A percentile compares a stretch with the other conserved stretches of the same genome.
These are phyloP conservation scores for Hypoxylon lienhwacheense DNA, from an alignment of 495 filamentous ascomycete genomes.

Conservation along the genomic window DNA sequence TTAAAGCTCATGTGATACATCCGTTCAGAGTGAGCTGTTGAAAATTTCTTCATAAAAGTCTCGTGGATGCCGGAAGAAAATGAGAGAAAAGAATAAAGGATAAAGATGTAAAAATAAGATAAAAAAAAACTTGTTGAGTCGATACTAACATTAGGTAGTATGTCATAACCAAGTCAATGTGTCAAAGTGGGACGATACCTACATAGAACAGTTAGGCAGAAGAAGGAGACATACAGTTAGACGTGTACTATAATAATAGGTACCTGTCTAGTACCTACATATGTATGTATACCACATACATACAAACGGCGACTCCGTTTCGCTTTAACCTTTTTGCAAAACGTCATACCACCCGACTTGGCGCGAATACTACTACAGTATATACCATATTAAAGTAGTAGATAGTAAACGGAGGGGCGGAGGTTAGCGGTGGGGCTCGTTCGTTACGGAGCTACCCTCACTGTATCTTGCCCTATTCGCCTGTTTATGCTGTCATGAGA, in stretches of 20 bases:
- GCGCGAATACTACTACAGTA: conserved; percentile 3
- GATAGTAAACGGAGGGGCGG: neutral
- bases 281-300: conserved; percentile 4
- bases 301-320: conserved; percentile 34
- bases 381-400: neutral
- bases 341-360: conserved; percentile 29
- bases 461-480: neutral
- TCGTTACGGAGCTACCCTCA: conserved; percentile 1
- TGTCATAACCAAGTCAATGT: conserved; percentile 9
- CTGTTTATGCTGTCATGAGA: too few species aligned
- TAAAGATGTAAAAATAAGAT: neutral
- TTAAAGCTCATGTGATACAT: conserved; percentile 21
- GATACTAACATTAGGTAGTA: conserved; percentile 7
- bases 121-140: neutral
- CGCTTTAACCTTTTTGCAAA: conserved; percentile 17
- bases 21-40: neutral
- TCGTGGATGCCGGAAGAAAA: conserved; percentile 3
- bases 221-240: too few species aligned
- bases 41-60: conserved; percentile 2
- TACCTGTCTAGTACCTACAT: too few species aligned
- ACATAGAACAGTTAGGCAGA: conserved; percentile 1
- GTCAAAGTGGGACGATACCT: conserved; percentile 21
- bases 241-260: too few species aligned
- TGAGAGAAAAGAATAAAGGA: neutral
- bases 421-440: neutral